phyloP scores from a whole-genome alignment of 2,329 filamentous ascomycete species.

The Aureobasidium sp. region DNA sequence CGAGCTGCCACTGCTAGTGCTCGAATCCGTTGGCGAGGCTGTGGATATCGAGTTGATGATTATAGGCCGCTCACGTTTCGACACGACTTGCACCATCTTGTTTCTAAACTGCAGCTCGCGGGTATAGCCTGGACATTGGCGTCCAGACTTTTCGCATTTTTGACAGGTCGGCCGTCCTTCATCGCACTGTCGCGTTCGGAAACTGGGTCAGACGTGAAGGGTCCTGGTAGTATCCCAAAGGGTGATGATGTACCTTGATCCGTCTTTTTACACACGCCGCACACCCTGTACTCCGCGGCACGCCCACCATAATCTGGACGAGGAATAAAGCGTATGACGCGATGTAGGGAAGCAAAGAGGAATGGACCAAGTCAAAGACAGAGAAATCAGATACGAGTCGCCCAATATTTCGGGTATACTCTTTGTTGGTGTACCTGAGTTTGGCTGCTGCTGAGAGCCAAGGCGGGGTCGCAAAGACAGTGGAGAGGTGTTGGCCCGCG shows the following conservation, averaged over 20 bases:
- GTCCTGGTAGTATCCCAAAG: background rate
- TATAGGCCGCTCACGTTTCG: background rate
- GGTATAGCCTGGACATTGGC: slow-evolving; percentile 5
- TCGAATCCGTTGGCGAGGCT: background rate
- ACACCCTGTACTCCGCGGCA: slow-evolving; percentile 12
- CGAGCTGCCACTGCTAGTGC: background rate
- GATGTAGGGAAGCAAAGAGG: background rate
- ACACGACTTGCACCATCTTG: background rate
- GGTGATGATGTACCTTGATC: slow-evolving; percentile 13
- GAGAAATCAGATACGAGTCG: background rate
- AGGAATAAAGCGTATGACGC: background rate
- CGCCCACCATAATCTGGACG: slow-evolving; percentile 6
- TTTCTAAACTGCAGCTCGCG: slow-evolving; percentile 2
- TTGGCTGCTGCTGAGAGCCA: slow-evolving; percentile 3
- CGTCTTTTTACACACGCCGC: slow-evolving; percentile 6
- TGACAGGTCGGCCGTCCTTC: slow-evolving; percentile 12
- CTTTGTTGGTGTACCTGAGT: background rate
- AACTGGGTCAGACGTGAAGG: background rate
- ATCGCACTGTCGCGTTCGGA: slow-evolving; percentile 7
- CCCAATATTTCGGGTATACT: background rate
- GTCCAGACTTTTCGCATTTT: slow-evolving; percentile 9
- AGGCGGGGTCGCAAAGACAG: background rate
- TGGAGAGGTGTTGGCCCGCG: background rate
- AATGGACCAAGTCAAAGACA: background rate
- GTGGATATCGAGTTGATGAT: background rate